phyloP scores from a whole-genome alignment of 257 asterid species.

The Echium plantagineum region DNA sequence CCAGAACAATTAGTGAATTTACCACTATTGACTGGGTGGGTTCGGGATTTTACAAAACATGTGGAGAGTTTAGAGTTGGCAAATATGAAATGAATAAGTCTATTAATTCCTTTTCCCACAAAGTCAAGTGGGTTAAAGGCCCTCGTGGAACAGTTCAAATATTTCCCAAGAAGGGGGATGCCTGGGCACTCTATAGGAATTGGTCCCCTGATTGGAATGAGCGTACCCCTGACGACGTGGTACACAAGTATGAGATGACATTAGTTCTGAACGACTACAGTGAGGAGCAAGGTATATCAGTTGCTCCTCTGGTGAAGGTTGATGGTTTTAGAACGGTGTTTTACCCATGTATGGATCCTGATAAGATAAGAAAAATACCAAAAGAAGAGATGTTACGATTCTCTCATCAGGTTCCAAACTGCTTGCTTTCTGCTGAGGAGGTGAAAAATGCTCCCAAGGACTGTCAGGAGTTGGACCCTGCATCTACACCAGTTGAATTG shows the following conservation, averaged over 20 bases:
- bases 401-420: constrained; percentile 59
- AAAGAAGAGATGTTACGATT: constrained; percentile 67
- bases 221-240: constrained; percentile 42
- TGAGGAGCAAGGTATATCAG: constrained; percentile 40
- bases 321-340: constrained; percentile 58
- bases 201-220: constrained; percentile 60
- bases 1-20: constrained; percentile 52
- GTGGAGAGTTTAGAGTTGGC: constrained; percentile 73
- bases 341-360: constrained; percentile 38
- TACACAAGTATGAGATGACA: constrained; percentile 63
- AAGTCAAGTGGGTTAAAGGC: constrained; percentile 46
- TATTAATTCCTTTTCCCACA: constrained; percentile 61
- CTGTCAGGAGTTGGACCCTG: constrained; percentile 77
- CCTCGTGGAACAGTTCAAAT: constrained; percentile 43
- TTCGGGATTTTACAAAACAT: constrained; percentile 62
- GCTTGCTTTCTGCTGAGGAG: constrained; percentile 47
- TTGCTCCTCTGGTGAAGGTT: constrained; percentile 60
- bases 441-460: constrained; percentile 47
- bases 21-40: constrained; percentile 51
- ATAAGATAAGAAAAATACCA: constrained; percentile 28
- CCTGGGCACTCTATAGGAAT: constrained; percentile 68
- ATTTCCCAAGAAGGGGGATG: constrained; percentile 55
- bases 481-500: constrained; percentile 67
- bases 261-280: constrained; percentile 43
- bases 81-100: constrained; percentile 32